Conservation (phyloP, 345 rosid genomes). For the Conringia planisiliqua region DNA sequence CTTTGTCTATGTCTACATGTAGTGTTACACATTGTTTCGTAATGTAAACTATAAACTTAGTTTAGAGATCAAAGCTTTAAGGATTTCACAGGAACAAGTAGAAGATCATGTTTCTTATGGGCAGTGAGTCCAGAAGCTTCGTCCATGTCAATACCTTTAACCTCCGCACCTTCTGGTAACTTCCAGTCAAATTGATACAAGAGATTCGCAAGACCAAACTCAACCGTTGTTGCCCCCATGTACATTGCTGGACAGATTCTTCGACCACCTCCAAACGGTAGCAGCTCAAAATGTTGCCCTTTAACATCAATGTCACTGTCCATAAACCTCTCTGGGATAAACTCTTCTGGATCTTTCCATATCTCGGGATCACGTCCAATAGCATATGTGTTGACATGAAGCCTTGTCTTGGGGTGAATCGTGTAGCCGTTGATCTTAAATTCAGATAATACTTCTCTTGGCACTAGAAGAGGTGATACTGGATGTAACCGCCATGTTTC, state of each 20-base stretch:
- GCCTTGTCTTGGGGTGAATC: constrained; percentile 32
- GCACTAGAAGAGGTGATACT: constrained; percentile 34
- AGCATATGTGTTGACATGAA: constrained; percentile 41
- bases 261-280: constrained; percentile 35
- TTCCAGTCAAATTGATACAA: constrained; percentile 35
- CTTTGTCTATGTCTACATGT: constrained; percentile 25
- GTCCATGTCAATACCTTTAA: constrained; percentile 18
- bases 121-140: constrained; percentile 30
- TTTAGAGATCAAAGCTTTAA: neutral
- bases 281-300: constrained; percentile 34
- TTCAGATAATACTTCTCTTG: constrained; percentile 37
- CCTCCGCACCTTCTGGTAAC: constrained; percentile 22
- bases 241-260: constrained; percentile 38
- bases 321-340: constrained; percentile 37
- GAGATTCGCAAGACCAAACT: constrained; percentile 37
- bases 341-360: constrained; percentile 40
- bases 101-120: constrained; percentile 23
- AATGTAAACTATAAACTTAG: neutral
- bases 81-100: constrained; percentile 24
- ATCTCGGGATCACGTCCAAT: constrained; percentile 33
- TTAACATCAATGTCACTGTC: constrained; percentile 33
- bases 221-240: constrained; percentile 30
- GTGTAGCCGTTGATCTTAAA: constrained; percentile 30
- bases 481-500: constrained; percentile 46
- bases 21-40: constrained; percentile 1